Conservation (phyloP, 2,329 filamentous ascomycete genomes). For the Hypoxylon sp. region DNA sequence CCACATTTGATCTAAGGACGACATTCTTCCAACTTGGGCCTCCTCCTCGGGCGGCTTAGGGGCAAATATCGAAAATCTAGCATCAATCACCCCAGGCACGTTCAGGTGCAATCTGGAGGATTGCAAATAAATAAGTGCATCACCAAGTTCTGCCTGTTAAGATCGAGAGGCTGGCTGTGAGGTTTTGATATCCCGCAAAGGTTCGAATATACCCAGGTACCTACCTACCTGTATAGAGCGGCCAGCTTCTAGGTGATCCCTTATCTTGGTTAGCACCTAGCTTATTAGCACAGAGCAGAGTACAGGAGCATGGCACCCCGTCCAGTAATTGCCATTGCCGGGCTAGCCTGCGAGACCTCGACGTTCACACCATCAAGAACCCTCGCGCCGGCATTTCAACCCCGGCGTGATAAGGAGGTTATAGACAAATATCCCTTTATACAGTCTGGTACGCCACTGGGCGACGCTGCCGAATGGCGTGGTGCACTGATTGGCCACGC, state of each 20-base stretch:
- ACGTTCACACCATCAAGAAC: constrained; percentile 65
- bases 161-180: neutral
- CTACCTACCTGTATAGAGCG: too few species aligned
- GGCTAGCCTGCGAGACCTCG: constrained; percentile 66
- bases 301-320: constrained; percentile 36
- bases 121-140: neutral
- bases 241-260: neutral
- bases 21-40: neutral
- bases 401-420: constrained; percentile 58
- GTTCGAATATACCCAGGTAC: too few species aligned
- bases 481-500: constrained; percentile 65
- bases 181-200: neutral
- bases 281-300: neutral
- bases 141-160: neutral
- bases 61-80: neutral
- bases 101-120: neutral
- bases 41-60: neutral
- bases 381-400: constrained; percentile 62
- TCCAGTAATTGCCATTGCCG: constrained; percentile 64
- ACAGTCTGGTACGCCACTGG: constrained; percentile 56
- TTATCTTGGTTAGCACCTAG: neutral
- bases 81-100: neutral
- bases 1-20: neutral
- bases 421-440: constrained; percentile 61
- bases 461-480: constrained; percentile 60